Evolutionary conservation across 306 rosid genomes (phyloP).

Genomic region (Lotus japonicus): DNA sequence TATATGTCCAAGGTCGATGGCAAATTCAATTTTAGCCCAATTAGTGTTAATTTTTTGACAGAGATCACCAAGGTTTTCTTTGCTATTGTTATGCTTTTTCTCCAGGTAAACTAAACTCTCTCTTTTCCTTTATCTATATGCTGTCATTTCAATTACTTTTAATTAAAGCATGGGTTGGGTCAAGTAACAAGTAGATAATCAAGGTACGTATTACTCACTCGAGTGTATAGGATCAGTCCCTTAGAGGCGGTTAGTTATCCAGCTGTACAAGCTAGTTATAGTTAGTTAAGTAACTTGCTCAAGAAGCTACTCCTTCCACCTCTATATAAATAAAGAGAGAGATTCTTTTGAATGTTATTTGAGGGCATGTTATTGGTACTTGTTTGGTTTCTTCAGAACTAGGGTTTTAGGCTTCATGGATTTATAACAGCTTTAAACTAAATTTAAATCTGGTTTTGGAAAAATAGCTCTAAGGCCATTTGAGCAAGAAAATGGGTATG

Average conservation of each 20-base stretch:
- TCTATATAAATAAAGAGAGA: background rate
- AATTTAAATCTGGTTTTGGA: background rate
- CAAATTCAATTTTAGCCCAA: slow-evolving; percentile 91
- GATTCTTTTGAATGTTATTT: background rate
- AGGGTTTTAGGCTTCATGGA: background rate
- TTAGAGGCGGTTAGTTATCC: too few species aligned
- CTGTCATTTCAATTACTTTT: background rate
- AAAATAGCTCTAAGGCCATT: background rate
- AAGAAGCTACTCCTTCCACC: too few species aligned
- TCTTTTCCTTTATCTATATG: slow-evolving; percentile 11
- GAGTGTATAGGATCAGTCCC: too few species aligned
- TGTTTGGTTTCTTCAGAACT: background rate
- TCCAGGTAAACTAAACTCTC: slow-evolving; percentile 58
- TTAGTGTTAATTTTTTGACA: slow-evolving; percentile 96
- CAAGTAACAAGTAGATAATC: too few species aligned
- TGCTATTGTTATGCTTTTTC: slow-evolving; percentile 82
- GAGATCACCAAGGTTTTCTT: slow-evolving; percentile 83
- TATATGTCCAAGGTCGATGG: slow-evolving; percentile 99
- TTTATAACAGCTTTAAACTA: background rate
- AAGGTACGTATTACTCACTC: too few species aligned
- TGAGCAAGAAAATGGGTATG: background rate
- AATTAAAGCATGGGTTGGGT: slow-evolving; percentile 4
- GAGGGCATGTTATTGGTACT: background rate
- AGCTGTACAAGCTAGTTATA: too few species aligned
- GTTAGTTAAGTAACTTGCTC: too few species aligned